phyloP scores from a whole-genome alignment of 768 basidiomycete genomes.

The Lyophyllum decastes region DNA sequence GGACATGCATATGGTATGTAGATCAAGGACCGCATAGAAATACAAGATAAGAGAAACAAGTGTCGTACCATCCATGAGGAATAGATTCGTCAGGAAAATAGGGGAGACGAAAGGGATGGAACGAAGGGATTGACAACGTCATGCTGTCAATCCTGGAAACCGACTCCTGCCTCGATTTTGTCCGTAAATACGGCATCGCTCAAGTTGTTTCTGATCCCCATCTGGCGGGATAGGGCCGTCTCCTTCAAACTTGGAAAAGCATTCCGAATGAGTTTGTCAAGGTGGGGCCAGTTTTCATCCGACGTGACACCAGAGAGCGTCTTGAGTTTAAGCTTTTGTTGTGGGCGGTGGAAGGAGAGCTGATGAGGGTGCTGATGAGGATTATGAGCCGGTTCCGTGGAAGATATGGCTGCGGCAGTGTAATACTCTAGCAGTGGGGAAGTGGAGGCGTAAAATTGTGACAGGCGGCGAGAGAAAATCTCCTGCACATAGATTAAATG shows the following conservation, averaged over 20 bases:
- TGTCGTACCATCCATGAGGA: neutral
- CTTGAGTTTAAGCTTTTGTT: slow-evolving; percentile 50
- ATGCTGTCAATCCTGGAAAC: slow-evolving; percentile 4
- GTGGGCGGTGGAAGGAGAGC: slow-evolving; percentile 43
- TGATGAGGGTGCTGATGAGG: slow-evolving; percentile 53
- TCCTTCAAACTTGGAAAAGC: slow-evolving; percentile 63
- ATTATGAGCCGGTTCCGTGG: slow-evolving; percentile 26
- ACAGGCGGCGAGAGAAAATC: slow-evolving; percentile 73
- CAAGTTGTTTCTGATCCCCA: slow-evolving; percentile 50
- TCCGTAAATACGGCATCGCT: slow-evolving; percentile 51
- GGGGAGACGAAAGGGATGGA: neutral
- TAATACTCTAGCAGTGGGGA: slow-evolving; percentile 82
- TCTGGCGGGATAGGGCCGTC: slow-evolving; percentile 40
- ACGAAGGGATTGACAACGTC: neutral
- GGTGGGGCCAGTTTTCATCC: slow-evolving; percentile 88
- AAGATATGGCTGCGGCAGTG: slow-evolving; percentile 23
- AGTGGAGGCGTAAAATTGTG: slow-evolving; percentile 78
- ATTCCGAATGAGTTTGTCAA: slow-evolving; percentile 61
- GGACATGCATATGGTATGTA: slow-evolving; percentile 1
- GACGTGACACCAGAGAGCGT: slow-evolving; percentile 74
- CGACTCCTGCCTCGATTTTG: slow-evolving; percentile 19
- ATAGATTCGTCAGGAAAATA: slow-evolving; percentile 1
- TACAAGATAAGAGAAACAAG: slow-evolving; percentile 4
- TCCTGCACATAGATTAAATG: slow-evolving; percentile 38
- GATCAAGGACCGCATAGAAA: slow-evolving; percentile 5